phyloP scores from a whole-genome alignment of 345 rosid species.

The Citrus medica region DNA sequence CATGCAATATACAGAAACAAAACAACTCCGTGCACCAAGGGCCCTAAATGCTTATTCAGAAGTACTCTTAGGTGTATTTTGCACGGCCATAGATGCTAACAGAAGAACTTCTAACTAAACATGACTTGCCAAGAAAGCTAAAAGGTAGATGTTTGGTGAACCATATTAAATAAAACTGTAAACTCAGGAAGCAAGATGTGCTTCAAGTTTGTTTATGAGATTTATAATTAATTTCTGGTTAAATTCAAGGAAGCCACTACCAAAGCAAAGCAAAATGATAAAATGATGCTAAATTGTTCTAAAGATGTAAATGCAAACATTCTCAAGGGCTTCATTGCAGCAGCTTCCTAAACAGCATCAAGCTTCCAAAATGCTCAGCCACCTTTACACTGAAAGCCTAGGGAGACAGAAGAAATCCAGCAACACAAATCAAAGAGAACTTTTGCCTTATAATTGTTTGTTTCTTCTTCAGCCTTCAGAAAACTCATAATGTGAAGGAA shows the following conservation, averaged over 20 bases:
- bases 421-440: neutral
- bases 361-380: neutral
- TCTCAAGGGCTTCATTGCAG: neutral
- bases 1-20: neutral
- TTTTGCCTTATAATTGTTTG: neutral
- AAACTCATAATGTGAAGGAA: conserved; percentile 3
- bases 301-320: neutral
- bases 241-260: neutral
- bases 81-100: too few relatives aligned
- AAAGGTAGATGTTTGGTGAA: neutral
- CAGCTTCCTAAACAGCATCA: neutral
- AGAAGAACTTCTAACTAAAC: too few relatives aligned
- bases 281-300: neutral
- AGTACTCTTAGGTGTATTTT: too few relatives aligned
- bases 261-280: neutral
- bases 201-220: neutral
- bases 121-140: too few relatives aligned
- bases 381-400: neutral
- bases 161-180: neutral
- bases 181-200: neutral
- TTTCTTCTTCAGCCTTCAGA: neutral
- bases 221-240: neutral
- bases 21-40: too few relatives aligned
- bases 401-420: neutral
- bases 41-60: too few relatives aligned